phyloP scores from a whole-genome alignment of 306 rosid genomes.

The Alnus rubra region DNA sequence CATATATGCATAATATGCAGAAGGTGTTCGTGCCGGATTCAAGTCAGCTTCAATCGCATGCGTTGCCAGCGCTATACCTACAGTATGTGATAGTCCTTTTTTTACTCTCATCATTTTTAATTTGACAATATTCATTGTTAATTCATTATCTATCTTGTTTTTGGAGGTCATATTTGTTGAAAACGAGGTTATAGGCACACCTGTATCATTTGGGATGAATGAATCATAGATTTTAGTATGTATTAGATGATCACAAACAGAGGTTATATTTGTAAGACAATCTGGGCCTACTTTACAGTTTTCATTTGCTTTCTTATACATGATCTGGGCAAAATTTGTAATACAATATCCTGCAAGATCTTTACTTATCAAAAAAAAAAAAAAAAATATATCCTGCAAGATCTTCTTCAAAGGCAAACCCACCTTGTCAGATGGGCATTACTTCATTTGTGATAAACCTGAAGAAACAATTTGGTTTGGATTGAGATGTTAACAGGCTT shows the following conservation, averaged over 20 bases:
- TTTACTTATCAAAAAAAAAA: too few species aligned
- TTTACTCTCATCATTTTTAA: not conserved
- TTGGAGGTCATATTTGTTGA: not conserved
- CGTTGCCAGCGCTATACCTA: slow-evolving; percentile 66
- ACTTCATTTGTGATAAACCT: not conserved
- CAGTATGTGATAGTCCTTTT: slow-evolving; percentile 50
- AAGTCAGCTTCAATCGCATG: slow-evolving; percentile 63
- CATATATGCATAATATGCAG: slow-evolving; percentile 51
- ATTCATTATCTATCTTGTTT: not conserved
- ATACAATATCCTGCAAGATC: not conserved
- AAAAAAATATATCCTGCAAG: not conserved
- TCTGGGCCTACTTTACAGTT: not conserved
- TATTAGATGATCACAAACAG: not conserved
- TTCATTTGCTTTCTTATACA: not conserved
- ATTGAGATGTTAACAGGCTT: not conserved
- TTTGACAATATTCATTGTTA: not conserved
- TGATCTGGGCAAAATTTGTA: not conserved
- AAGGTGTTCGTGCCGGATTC: slow-evolving; percentile 78
- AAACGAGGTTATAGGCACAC: not conserved
- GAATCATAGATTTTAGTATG: not conserved
- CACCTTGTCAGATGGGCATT: not conserved
- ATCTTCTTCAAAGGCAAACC: not conserved
- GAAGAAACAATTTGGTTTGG: not conserved
- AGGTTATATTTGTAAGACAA: not conserved
- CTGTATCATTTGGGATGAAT: not conserved